phyloP scores from a whole-genome alignment of 1,139 yeast species.

The Geotrichum fermentans region DNA sequence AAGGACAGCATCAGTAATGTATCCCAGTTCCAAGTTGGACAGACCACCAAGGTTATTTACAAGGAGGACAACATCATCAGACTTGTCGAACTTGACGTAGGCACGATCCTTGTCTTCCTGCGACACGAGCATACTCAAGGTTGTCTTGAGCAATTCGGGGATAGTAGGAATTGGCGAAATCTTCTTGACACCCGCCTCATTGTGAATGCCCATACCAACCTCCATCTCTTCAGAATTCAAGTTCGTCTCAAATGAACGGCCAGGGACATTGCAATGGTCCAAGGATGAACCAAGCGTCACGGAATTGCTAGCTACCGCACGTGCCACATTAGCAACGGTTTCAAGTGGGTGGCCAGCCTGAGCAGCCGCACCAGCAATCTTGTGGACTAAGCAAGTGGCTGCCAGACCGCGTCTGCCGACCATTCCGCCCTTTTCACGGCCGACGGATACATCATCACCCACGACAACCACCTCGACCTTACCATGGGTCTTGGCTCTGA shows the following conservation, averaged over 20 bases:
- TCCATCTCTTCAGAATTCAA: conserved; percentile 64
- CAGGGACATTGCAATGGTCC: conserved; percentile 88
- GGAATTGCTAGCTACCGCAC: conserved; percentile 54
- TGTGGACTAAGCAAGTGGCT: conserved; percentile 83
- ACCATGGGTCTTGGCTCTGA: conserved; percentile 45
- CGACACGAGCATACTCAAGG: conserved; percentile 32
- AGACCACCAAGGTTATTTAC: conserved; percentile 85
- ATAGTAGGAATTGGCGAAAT: conserved; percentile 58
- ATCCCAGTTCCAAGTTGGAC: conserved; percentile 67
- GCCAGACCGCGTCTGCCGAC: conserved; percentile 94
- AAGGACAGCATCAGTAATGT: conserved; percentile 51
- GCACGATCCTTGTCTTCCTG: conserved; percentile 37
- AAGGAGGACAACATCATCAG: conserved; percentile 64
- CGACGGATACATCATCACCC: conserved; percentile 91
- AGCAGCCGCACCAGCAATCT: conserved; percentile 74
- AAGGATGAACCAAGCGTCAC: conserved; percentile 88
- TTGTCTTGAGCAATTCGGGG: conserved; percentile 39
- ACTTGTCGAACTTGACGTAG: conserved; percentile 50
- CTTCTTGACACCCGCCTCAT: conserved; percentile 80
- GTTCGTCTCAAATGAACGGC: conserved; percentile 54
- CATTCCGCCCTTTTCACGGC: conserved; percentile 75
- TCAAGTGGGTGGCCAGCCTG: conserved; percentile 39
- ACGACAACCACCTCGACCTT: conserved; percentile 69
- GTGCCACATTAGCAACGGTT: conserved; percentile 56
- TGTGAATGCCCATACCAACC: conserved; percentile 93